Evolutionary conservation across 768 basidiomycete genomes (phyloP), one percentile per base, ranked within the genome.

Genomic region (Pleurotus djamor): DNA sequence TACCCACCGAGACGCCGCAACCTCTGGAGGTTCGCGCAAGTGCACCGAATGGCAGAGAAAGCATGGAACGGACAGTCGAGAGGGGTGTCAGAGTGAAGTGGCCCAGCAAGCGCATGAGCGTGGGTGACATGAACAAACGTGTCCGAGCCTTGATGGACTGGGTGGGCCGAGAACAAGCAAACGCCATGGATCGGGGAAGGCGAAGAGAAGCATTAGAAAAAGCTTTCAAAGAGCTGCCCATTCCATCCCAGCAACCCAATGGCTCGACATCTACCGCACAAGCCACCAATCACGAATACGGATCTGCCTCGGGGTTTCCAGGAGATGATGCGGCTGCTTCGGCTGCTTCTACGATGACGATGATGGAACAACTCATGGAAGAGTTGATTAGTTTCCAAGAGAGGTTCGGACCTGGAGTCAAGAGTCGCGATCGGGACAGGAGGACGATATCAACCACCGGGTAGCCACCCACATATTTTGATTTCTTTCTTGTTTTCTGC

Each of bases 81-180:
- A 79, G 91, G 49, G 91, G 91, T 7, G 90, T 92, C 12, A 89
- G 92, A 71, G 89, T 97, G 59, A 90, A 92, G 66, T 98, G 93
- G 89, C 96, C 96, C 1, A 86, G 86, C 64, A 95, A 96, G 74
- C 83, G 96, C 54, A 95, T 88, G 84, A 97, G 95, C 65, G 89
- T 96, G n/a, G 90, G 88, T 16, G 96, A 98, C 71, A 96, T 98
- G 94, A 92, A 94, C 72, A 97, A 97, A 75, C 87, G 96, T 28
- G 92, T 96, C 21, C 81, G 92, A 37, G 85, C 89, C 45, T 80
- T 98, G 50, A 85, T 96, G 16, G 96, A 97, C 67, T 98, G 92
- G 87, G 93, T 97, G n/a, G 91, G 89, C 33, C 79, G 93, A 59
- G 91, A 94, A 68, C 91, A 94, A 71, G 91, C 88, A 6, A 84